A percentile compares a stretch with the other conserved stretches of the same genome.
These are phyloP conservation scores for Inga leiocalycina DNA, from an alignment of 306 rosid genomes.

Conservation along the genomic window DNA sequence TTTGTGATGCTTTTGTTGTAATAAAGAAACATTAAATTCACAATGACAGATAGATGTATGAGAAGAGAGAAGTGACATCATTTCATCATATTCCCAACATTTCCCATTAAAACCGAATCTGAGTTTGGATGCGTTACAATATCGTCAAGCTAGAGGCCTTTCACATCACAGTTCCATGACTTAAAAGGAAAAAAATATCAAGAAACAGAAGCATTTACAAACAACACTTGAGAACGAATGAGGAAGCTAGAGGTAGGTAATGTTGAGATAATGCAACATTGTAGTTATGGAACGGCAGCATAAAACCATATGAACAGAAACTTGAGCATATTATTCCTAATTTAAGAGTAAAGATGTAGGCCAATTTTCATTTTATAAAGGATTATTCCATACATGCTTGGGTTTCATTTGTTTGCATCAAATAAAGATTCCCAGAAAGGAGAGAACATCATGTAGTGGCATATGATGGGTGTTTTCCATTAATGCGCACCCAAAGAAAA, in stretches of 20 bases:
- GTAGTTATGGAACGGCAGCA: slow-evolving; percentile 11
- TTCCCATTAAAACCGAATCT: neutral
- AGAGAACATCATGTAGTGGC: neutral
- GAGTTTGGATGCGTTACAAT: slow-evolving; percentile 2
- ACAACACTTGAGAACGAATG: slow-evolving; percentile 10
- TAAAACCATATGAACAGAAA: slow-evolving; percentile 14
- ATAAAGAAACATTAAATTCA: neutral
- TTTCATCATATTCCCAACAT: slow-evolving; percentile 19
- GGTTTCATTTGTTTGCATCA: slow-evolving; percentile 22
- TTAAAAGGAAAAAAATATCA: neutral
- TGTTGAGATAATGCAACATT: slow-evolving; percentile 17
- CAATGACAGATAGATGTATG: neutral
- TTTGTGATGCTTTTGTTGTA: neutral
- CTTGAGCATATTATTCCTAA: neutral
- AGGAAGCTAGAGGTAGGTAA: neutral
- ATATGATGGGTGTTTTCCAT: neutral
- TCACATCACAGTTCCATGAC: neutral
- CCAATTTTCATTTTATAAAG: slow-evolving; percentile 15
- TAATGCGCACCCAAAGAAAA: neutral
- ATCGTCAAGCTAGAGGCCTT: slow-evolving; percentile 5
- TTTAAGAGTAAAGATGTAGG: slow-evolving; percentile 20
- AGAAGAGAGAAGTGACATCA: slow-evolving; percentile 30
- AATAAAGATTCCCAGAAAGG: neutral
- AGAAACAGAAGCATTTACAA: neutral
- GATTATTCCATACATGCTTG: slow-evolving; percentile 3